These are phyloP conservation scores for Cryptococcus sp. DNA, from an alignment of 1,284 basidiomycete genomes.

Conservation along the genomic window DNA sequence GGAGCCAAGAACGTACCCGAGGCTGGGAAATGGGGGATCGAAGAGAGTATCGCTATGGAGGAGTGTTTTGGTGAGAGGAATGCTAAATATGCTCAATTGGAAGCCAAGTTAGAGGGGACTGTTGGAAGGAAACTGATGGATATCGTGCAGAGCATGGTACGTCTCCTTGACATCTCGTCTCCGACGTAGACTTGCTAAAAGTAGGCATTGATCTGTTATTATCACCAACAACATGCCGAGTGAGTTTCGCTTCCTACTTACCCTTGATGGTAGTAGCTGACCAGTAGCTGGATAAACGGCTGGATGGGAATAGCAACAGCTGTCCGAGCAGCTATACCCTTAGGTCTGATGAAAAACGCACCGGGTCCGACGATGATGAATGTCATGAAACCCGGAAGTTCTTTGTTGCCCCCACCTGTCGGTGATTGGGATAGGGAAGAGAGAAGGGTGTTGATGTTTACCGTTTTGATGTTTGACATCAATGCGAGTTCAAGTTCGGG, in stretches of 20 bases:
- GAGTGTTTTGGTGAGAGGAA: constrained; percentile 31
- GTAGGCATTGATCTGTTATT: constrained; percentile 20
- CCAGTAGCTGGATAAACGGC: constrained; percentile 34
- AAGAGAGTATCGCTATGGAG: constrained; percentile 15
- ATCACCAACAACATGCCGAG: constrained; percentile 24
- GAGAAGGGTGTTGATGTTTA: constrained; percentile 23
- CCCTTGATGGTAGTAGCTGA: background rate
- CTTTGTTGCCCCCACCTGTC: background rate
- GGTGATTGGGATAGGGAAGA: constrained; percentile 36
- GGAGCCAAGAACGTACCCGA: background rate
- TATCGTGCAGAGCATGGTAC: constrained; percentile 25
- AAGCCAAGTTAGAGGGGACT: constrained; percentile 15
- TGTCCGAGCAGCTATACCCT: constrained; percentile 20
- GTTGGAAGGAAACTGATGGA: constrained; percentile 26
- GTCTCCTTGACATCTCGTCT: background rate
- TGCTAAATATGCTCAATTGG: constrained; percentile 17
- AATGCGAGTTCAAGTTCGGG: constrained; percentile 23
- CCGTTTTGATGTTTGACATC: constrained; percentile 18
- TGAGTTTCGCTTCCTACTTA: constrained; percentile 3
- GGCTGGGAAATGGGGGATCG: background rate
- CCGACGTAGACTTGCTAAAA: background rate
- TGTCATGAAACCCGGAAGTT: background rate
- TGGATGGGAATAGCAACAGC: constrained; percentile 28
- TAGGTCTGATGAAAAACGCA: constrained; percentile 25
- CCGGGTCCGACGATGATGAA: background rate